Evolutionary conservation across 139 green algal species (phyloP).

Genomic region (Picochlorum costavermella): DNA sequence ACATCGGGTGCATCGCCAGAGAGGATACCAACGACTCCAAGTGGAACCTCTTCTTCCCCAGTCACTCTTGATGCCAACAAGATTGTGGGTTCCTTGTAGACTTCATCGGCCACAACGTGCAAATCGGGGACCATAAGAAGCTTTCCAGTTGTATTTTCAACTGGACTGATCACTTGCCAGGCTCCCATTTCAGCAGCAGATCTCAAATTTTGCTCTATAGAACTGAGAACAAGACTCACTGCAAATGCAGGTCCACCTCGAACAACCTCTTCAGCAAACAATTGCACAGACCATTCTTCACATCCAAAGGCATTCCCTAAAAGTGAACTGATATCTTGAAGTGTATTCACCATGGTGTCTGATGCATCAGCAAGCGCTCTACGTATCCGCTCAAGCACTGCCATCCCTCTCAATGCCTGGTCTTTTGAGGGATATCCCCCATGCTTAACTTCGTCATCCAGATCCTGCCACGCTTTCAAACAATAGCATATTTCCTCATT

Average conservation of each 20-base stretch:
- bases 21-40: constrained; percentile 77
- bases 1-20: constrained; percentile 81
- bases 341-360: constrained; percentile 47
- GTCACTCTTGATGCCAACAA: constrained; percentile 73
- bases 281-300: constrained; percentile 79
- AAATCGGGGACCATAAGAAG: constrained; percentile 66
- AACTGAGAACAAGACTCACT: constrained; percentile 64
- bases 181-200: constrained; percentile 74
- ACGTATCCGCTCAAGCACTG: constrained; percentile 80
- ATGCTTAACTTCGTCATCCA: constrained; percentile 47
- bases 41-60: constrained; percentile 91
- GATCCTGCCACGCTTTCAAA: constrained; percentile 79
- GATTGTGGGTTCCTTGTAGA: constrained; percentile 73
- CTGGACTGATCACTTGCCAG: constrained; percentile 86
- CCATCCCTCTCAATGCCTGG: constrained; percentile 72
- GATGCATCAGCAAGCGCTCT: constrained; percentile 55
- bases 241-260: constrained; percentile 88
- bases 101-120: constrained; percentile 77
- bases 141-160: constrained; percentile 42
- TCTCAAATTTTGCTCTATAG: constrained; percentile 68
- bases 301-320: constrained; percentile 67
- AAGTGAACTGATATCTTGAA: constrained; percentile 39
- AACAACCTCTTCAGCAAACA: constrained; percentile 92
- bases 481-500: constrained; percentile 98
- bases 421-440: constrained; percentile 61